Percentiles rank a stretch among this genome's conserved stretches.
phyloP scores from a whole-genome alignment of 2,329 filamentous ascomycete genomes.

The Alternaria arborescens region DNA sequence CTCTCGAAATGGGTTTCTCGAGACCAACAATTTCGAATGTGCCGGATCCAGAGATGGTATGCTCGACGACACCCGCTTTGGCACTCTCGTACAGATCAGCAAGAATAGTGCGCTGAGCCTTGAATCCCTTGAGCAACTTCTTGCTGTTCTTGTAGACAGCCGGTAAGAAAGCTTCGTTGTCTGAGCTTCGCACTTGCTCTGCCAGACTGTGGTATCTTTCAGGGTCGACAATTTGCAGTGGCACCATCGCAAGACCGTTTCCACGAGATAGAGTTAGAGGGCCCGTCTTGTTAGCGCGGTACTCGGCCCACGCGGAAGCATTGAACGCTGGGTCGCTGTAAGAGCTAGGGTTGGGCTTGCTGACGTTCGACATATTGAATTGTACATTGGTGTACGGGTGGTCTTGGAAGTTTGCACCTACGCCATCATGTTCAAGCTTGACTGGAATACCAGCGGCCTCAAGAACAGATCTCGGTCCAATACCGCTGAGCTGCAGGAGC shows the following conservation, averaged over 20 bases:
- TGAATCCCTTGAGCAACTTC: constrained; percentile 19
- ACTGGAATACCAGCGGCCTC: constrained; percentile 38
- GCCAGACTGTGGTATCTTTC: constrained; percentile 28
- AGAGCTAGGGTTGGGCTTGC: too few species aligned
- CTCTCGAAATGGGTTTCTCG: constrained; percentile 53
- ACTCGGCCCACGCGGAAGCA: constrained; percentile 36
- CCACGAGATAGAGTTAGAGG: constrained; percentile 39
- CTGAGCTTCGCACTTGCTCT: constrained; percentile 18
- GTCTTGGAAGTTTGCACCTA: constrained; percentile 48
- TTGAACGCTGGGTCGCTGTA: not conserved
- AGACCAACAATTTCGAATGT: constrained; percentile 34
- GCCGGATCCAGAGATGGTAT: constrained; percentile 48
- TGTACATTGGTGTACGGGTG: constrained; percentile 36
- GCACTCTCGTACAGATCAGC: constrained; percentile 30
- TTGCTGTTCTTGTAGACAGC: too few species aligned
- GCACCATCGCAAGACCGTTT: constrained; percentile 37
- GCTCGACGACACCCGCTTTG: constrained; percentile 38
- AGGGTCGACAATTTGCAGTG: constrained; percentile 36
- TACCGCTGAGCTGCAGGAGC: constrained; percentile 29
- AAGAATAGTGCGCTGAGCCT: constrained; percentile 42
- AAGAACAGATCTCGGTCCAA: constrained; percentile 40
- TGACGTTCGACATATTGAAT: constrained; percentile 21
- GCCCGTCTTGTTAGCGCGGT: constrained; percentile 36
- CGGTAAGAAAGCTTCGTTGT: constrained; percentile 5
- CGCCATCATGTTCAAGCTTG: constrained; percentile 39